Conservation (phyloP, 2,329 filamentous ascomycete species). For the Penicillium glabrum region DNA sequence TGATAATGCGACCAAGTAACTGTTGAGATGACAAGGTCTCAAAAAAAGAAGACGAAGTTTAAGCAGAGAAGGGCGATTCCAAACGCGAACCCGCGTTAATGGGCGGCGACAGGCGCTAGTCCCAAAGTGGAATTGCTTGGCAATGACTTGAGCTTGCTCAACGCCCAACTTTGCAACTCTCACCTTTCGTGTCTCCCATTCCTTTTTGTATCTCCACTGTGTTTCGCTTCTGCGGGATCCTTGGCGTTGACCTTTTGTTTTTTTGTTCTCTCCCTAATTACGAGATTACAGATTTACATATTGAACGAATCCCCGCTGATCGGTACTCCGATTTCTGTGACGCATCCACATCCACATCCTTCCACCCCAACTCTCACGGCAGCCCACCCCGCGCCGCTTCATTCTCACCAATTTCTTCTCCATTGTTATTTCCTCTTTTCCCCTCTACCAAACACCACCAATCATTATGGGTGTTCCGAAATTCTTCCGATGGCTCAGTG, state of each 20-base stretch:
- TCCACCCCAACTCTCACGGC: not conserved
- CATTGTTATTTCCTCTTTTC: not conserved
- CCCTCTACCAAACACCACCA: conserved; percentile 1
- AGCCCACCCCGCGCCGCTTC: not conserved
- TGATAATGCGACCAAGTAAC: conserved; percentile 1
- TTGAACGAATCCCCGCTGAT: not conserved
- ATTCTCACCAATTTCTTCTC: not conserved
- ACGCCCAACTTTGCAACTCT: not conserved
- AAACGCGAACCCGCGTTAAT: conserved; percentile 37
- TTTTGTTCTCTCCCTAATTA: not conserved
- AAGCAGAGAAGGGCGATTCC: conserved; percentile 12
- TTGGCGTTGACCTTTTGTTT: not conserved
- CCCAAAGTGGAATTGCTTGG: conserved; percentile 24
- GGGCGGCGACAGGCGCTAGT: conserved; percentile 24
- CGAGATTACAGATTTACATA: not conserved
- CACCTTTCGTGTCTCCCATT: not conserved
- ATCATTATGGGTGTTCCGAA: conserved; percentile 70
- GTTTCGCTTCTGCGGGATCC: not conserved
- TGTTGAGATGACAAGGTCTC: not conserved
- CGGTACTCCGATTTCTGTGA: not conserved
- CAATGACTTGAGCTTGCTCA: conserved; percentile 14
- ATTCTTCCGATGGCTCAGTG: conserved; percentile 98
- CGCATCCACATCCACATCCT: not conserved
- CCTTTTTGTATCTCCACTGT: not conserved
- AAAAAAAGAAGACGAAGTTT: not conserved